phyloP scores from a whole-genome alignment of 2,329 filamentous ascomycete species.

The Colletotrichum sp. region DNA sequence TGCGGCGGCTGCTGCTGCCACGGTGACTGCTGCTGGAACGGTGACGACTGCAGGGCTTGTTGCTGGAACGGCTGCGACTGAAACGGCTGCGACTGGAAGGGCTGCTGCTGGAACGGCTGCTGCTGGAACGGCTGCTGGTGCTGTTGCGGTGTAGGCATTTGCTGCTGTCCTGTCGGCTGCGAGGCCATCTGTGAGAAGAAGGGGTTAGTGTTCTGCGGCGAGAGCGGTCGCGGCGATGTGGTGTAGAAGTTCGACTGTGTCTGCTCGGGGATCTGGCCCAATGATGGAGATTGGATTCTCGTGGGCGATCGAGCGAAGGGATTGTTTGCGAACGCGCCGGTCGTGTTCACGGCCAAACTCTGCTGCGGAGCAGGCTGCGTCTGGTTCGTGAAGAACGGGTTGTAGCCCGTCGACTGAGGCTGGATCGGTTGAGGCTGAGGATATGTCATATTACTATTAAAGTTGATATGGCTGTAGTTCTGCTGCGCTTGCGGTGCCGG shows the following conservation, averaged over 20 bases:
- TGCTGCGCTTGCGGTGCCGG: constrained; percentile 47
- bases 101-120: constrained; percentile 26
- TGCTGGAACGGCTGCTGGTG: constrained; percentile 27
- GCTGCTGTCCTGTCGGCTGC: constrained; percentile 14
- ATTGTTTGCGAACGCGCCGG: constrained; percentile 45
- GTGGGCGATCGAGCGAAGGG: constrained; percentile 57
- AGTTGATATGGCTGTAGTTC: constrained; percentile 41
- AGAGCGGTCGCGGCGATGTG: constrained; percentile 29
- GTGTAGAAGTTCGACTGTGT: constrained; percentile 48
- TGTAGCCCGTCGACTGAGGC: constrained; percentile 48
- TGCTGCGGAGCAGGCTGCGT: constrained; percentile 35
- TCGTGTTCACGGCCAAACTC: constrained; percentile 45
- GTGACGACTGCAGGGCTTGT: constrained; percentile 31
- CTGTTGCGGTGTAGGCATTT: constrained; percentile 22
- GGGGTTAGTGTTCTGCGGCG: constrained; percentile 29
- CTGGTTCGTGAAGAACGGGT: constrained; percentile 55
- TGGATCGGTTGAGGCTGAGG: constrained; percentile 41
- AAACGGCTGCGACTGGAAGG: constrained; percentile 27
- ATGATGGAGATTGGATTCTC: constrained; percentile 52
- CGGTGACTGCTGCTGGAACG: constrained; percentile 21
- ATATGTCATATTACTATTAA: constrained; percentile 50
- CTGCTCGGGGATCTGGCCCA: constrained; percentile 60
- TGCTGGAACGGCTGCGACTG: constrained; percentile 28
- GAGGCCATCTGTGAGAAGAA: constrained; percentile 30
- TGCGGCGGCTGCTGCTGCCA: constrained; percentile 30